These are phyloP conservation scores for Austroboletus novae-zelandiae DNA, from an alignment of 1,284 basidiomycete species.

Conservation along the genomic window DNA sequence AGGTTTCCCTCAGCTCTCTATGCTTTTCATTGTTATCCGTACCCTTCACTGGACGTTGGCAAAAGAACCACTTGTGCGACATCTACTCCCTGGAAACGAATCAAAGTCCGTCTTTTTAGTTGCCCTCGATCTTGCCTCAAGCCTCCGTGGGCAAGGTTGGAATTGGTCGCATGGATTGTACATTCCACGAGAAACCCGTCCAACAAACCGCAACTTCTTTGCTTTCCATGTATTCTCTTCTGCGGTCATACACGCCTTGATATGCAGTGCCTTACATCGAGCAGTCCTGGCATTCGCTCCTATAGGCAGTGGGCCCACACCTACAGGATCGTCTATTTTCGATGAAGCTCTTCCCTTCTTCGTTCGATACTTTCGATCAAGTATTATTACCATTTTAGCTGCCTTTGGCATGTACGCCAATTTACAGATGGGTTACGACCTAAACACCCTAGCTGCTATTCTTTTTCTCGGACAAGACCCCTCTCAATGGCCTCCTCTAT, in stretches of 20 bases:
- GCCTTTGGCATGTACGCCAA: conserved; percentile 43
- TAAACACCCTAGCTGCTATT: conserved; percentile 41
- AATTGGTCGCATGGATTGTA: conserved; percentile 35
- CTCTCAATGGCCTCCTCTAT: conserved; percentile 39
- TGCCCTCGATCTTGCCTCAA: conserved; percentile 45
- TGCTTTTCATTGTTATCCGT: conserved; percentile 14
- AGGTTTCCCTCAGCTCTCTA: conserved; percentile 10
- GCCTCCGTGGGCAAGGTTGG: conserved; percentile 61
- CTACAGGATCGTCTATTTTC: conserved; percentile 46
- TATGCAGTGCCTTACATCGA: conserved; percentile 45
- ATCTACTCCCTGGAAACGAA: conserved; percentile 3
- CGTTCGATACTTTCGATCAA: conserved; percentile 41
- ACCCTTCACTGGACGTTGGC: conserved; percentile 18
- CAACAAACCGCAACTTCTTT: conserved; percentile 38
- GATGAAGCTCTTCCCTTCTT: conserved; percentile 41
- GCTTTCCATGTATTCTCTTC: conserved; percentile 33
- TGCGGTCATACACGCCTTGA: conserved; percentile 34
- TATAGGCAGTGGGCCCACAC: conserved; percentile 33
- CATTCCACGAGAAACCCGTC: conserved; percentile 44
- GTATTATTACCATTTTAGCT: conserved; percentile 38
- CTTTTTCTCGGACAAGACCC: conserved; percentile 33
- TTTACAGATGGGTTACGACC: conserved; percentile 40
- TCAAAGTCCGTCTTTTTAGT: conserved; percentile 32
- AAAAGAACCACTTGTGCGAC: conserved; percentile 15
- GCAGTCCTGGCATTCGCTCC: conserved; percentile 40